Percentiles rank a stretch among this genome's conserved stretches.
Evolutionary conservation across 1,139 yeast species (phyloP).

Genomic region (Protomyces macrosporus): DNA sequence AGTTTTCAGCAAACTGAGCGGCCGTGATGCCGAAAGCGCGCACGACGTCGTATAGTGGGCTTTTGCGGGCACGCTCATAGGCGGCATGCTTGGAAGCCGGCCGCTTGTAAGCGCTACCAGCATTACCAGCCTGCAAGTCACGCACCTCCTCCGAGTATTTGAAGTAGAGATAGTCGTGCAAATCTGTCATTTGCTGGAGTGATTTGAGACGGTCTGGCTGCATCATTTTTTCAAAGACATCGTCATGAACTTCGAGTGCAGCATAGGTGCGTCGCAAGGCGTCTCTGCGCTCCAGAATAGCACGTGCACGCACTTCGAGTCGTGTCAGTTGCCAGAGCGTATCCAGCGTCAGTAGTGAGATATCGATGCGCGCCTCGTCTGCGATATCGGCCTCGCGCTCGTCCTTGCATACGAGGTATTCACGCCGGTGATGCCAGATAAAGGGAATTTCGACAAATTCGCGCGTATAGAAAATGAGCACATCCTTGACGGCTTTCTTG

Average conservation of each 20-base stretch:
- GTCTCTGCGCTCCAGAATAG: conserved; percentile 69
- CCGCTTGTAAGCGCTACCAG: conserved; percentile 43
- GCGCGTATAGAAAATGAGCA: conserved; percentile 69
- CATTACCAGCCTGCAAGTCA: conserved; percentile 33
- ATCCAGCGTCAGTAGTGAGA: conserved; percentile 45
- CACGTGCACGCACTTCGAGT: conserved; percentile 83
- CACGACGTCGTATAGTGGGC: conserved; percentile 64
- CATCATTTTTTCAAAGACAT: conserved; percentile 53
- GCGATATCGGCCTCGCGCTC: conserved; percentile 9
- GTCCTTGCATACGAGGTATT: conserved; percentile 60
- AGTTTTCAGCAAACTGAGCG: conserved; percentile 76
- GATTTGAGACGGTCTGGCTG: conserved; percentile 48
- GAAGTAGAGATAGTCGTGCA: conserved; percentile 78
- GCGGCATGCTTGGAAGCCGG: conserved; percentile 63
- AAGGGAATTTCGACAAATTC: conserved; percentile 91
- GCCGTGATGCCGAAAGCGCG: conserved; percentile 72
- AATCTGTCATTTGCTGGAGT: conserved; percentile 79
- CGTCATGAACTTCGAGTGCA: conserved; percentile 55
- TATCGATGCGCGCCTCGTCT: conserved; percentile 42
- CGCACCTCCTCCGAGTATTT: conserved; percentile 64
- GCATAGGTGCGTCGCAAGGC: conserved; percentile 57
- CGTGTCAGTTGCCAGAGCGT: conserved; percentile 89
- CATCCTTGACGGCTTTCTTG: conserved; percentile 69
- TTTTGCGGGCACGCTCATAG: conserved; percentile 68
- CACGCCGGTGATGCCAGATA: conserved; percentile 92